A percentile compares a stretch with the other conserved stretches of the same genome.
These are phyloP conservation scores for Physaria fendleri DNA, from an alignment of 345 rosid genomes.

Conservation along the genomic window DNA sequence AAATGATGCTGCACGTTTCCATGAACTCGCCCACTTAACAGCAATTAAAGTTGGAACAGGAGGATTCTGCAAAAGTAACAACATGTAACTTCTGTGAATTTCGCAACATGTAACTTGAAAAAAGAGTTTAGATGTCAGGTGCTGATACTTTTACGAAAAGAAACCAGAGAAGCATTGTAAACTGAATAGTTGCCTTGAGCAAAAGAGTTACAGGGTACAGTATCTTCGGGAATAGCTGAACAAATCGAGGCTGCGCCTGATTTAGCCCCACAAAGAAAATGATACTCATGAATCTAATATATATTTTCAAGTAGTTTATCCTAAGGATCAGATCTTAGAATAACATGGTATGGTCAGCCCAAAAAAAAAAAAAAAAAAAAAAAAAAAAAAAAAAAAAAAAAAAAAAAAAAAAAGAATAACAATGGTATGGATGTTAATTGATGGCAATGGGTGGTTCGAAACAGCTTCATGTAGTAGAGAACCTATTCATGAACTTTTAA, in stretches of 20 bases:
- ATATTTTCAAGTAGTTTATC: not conserved
- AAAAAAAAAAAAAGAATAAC: too few species aligned
- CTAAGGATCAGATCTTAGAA: not conserved
- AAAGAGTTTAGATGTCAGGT: constrained; percentile 76
- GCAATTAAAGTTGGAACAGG: constrained; percentile 88
- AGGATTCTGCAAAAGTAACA: constrained; percentile 56
- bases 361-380: too few species aligned
- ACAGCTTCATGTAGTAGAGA: constrained; percentile 74
- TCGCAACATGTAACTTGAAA: constrained; percentile 64
- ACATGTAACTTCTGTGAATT: not conserved
- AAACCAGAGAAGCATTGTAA: constrained; percentile 76
- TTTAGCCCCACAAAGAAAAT: not conserved
- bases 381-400: too few species aligned
- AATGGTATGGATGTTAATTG: constrained; percentile 80
- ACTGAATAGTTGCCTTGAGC: constrained; percentile 75
- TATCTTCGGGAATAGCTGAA: constrained; percentile 49
- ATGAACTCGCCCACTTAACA: constrained; percentile 88
- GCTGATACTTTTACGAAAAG: constrained; percentile 64
- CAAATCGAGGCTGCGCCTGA: constrained; percentile 57
- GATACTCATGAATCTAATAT: not conserved
- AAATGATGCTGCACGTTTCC: constrained; percentile 58
- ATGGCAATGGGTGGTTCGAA: constrained; percentile 50
- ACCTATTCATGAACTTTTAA: constrained; percentile 40
- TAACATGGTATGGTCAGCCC: too few species aligned
- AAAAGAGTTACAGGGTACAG: constrained; percentile 58